A percentile compares a stretch with the other conserved stretches of the same genome.
Conservation (phyloP, 306 rosid species). For the Lupinus albus region DNA sequence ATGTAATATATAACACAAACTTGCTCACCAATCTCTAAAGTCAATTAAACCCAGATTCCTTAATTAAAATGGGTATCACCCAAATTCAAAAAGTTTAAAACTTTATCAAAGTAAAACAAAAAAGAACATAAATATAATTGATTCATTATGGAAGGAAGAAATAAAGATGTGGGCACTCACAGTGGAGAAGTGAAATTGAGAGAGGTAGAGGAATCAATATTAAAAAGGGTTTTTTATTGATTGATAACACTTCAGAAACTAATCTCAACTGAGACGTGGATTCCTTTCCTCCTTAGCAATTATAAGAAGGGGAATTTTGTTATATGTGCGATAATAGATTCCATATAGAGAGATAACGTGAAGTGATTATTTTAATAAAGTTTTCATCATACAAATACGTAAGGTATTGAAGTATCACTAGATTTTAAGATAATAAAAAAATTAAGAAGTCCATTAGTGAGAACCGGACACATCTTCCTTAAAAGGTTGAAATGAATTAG, state of each 20-base stretch:
- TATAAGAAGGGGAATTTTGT: no score
- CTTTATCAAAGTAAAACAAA: constrained; percentile 32
- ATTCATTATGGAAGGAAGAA: not conserved
- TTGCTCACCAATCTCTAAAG: constrained; percentile 13
- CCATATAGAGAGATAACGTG: no score
- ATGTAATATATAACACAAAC: not conserved
- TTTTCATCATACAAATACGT: no score
- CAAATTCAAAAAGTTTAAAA: constrained; percentile 38
- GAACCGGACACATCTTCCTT: no score
- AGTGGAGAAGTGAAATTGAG: constrained; percentile 11
- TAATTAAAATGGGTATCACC: constrained; percentile 43
- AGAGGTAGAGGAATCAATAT: constrained; percentile 16
- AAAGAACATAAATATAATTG: not conserved
- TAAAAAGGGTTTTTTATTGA: not conserved
- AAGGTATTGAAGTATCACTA: no score
- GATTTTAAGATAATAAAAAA: no score
- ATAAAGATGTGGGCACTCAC: constrained; percentile 47
- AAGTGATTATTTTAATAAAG: no score
- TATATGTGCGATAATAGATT: no score
- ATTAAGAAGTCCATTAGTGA: no score
- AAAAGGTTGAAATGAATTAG: no score
- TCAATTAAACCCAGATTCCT: constrained; percentile 47
- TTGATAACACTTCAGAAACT: not conserved
- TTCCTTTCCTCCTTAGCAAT: no score
- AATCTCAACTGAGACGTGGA: no score